Percentiles rank a stretch among this genome's conserved stretches.
Conservation (phyloP, 257 asterid genomes). For the Solanum rostratum region DNA sequence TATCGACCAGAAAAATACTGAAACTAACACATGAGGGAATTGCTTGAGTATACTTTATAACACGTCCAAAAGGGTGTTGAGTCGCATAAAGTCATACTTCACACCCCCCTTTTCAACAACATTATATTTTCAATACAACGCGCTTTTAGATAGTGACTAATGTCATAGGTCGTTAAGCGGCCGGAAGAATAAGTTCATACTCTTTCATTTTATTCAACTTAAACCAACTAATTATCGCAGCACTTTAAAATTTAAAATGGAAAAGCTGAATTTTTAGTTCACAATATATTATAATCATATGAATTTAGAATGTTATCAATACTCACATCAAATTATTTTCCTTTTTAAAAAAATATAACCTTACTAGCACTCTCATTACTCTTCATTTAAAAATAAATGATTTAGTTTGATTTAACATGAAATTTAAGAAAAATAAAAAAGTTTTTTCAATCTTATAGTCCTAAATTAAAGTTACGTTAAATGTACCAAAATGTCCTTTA, state of each 20-base stretch:
- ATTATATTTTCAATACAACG: not conserved
- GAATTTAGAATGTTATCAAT: not conserved
- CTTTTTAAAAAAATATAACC: not conserved
- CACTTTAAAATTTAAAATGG: not conserved
- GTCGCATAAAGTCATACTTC: not conserved
- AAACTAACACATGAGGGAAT: too few relatives aligned
- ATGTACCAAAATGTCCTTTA: too few relatives aligned
- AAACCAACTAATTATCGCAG: not conserved
- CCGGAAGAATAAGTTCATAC: not conserved
- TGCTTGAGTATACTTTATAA: not conserved
- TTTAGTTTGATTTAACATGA: too few relatives aligned
- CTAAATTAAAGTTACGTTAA: too few relatives aligned
- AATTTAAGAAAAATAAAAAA: too few relatives aligned
- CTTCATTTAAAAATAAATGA: too few relatives aligned
- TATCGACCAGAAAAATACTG: accelerated
- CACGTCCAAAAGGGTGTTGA: not conserved
- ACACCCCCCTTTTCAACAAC: not conserved
- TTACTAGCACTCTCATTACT: not conserved
- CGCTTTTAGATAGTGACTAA: too few relatives aligned
- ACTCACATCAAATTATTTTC: not conserved
- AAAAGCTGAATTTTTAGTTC: not conserved
- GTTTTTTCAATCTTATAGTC: too few relatives aligned
- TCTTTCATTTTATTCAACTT: not conserved
- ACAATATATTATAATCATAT: not conserved
- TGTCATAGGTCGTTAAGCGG: too few relatives aligned